phyloP scores from a whole-genome alignment of 2,329 filamentous ascomycete genomes.

The Monascus ruber region DNA sequence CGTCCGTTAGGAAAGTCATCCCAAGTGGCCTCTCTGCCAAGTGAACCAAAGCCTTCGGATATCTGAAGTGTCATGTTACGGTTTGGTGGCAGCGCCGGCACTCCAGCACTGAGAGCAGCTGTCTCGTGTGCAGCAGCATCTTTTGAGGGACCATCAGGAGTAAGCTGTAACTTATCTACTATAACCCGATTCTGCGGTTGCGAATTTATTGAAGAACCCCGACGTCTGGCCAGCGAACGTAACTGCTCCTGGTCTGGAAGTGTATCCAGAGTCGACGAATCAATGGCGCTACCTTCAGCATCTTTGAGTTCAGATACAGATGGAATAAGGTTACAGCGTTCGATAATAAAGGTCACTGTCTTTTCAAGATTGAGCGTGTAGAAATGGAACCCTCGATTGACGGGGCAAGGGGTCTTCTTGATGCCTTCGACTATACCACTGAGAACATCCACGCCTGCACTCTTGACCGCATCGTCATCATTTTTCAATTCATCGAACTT shows the following conservation, averaged over 20 bases:
- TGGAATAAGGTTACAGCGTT: constrained; percentile 74
- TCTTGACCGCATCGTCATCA: constrained; percentile 39
- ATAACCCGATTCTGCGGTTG: constrained; percentile 83
- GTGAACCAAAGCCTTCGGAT: constrained; percentile 78
- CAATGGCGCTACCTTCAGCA: constrained; percentile 12
- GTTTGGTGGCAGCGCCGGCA: constrained; percentile 60
- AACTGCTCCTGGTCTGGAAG: constrained; percentile 12
- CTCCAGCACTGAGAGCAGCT: constrained; percentile 62
- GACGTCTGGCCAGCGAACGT: constrained; percentile 37
- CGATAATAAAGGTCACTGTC: constrained; percentile 83
- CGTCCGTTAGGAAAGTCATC: constrained; percentile 95
- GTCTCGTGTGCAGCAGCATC: constrained; percentile 47
- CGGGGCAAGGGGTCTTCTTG: constrained; percentile 49
- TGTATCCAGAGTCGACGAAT: constrained; percentile 14
- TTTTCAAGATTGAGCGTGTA: constrained; percentile 97
- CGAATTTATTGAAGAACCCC: constrained; percentile 69
- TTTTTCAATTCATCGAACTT: constrained; percentile 42
- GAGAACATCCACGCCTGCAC: constrained; percentile 50
- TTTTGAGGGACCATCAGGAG: constrained; percentile 22
- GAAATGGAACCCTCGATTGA: constrained; percentile 81
- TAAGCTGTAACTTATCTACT: constrained; percentile 46
- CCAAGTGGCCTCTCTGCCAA: constrained; percentile 94
- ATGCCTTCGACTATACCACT: constrained; percentile 73
- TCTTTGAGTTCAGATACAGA: constrained; percentile 35
- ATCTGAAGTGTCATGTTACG: constrained; percentile 82